Base-by-base conservation (phyloP, 192 early-diverging fungal genomes). In the Powellomyces hirtus region DNA sequence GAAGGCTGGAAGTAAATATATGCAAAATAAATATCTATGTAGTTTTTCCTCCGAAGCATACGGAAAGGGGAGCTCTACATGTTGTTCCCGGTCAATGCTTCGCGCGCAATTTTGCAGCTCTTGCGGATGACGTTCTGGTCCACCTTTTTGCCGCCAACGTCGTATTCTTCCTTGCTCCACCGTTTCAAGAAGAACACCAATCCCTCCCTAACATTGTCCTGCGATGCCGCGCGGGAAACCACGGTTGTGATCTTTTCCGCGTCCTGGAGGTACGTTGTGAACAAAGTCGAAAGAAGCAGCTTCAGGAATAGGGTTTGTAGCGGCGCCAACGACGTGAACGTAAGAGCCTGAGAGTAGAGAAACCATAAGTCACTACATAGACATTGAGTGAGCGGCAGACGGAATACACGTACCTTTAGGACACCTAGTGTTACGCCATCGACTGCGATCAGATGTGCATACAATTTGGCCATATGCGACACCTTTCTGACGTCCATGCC, bases 401-500 rank as follows among this genome's bases (percentile, higher is more conserved):
- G 60, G 13, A 44, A 35, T 11, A 61, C 38, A 13, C 29, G 6
- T 31, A 83, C 61, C 68, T 90, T 90, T 24, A 94, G 75, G 27
- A 95, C 84, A 34, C 86, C 81, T 62, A 96, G 71, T n/a, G 90
- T 84, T 22, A 96, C 78, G 13, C 80, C 83, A 26, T 88, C 81
- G 24, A 82, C 81, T 14, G 82, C 81, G 50, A 96, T 73, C 13
- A 98, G 79, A 73, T 87, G 86, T n/a, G 84, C 89, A 71, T 92
- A 94, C 72, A 95, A 80, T 74, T 91, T 96, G 58, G 90, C 93
- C 40, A 90, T 34, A 71, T 96, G 92, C 66, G 92, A 89, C 10
- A 94, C 84, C 36, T 84, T 82, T 29, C 90, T 79, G 38, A 95
- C 60, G 4, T 72, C 77, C n/a, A 77, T 73, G 30, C 76, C 77